These are phyloP conservation scores for Solanum peruvianum DNA, from an alignment of 257 asterid genomes.

Conservation along the genomic window DNA sequence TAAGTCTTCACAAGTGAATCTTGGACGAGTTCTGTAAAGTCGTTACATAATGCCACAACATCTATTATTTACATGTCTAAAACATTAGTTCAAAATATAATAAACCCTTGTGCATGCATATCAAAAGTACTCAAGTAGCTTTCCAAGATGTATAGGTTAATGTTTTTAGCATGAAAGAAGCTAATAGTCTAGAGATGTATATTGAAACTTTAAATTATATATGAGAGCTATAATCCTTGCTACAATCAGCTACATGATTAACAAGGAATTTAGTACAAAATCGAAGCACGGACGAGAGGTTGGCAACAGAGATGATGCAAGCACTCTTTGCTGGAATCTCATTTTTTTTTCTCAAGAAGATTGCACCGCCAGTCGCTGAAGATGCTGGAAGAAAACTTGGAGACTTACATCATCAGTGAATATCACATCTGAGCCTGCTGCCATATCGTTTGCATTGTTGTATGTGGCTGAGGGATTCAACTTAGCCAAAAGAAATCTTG, in stretches of 20 bases:
- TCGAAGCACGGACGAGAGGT: neutral
- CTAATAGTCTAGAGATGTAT: neutral
- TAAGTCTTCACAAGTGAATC: neutral
- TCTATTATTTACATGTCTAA: neutral
- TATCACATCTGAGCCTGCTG: conserved; percentile 76
- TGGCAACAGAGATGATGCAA: neutral
- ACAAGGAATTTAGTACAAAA: neutral
- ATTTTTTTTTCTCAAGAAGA: conserved; percentile 35
- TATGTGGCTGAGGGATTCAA: conserved; percentile 95
- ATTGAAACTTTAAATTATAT: neutral
- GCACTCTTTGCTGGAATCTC: neutral
- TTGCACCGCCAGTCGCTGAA: conserved; percentile 91
- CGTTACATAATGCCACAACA: neutral
- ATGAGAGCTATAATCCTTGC: neutral
- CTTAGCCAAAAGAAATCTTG: conserved; percentile 92
- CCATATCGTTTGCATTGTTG: conserved; percentile 70
- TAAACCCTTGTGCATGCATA: neutral
- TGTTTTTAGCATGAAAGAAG: neutral
- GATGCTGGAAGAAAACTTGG: conserved; percentile 84
- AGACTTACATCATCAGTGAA: conserved; percentile 94
- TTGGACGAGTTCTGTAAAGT: neutral
- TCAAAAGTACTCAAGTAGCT: neutral
- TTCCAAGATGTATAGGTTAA: neutral
- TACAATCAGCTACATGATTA: neutral
- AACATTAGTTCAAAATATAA: neutral